Conservation (phyloP, 345 rosid species). For the Iberis pinnata region DNA sequence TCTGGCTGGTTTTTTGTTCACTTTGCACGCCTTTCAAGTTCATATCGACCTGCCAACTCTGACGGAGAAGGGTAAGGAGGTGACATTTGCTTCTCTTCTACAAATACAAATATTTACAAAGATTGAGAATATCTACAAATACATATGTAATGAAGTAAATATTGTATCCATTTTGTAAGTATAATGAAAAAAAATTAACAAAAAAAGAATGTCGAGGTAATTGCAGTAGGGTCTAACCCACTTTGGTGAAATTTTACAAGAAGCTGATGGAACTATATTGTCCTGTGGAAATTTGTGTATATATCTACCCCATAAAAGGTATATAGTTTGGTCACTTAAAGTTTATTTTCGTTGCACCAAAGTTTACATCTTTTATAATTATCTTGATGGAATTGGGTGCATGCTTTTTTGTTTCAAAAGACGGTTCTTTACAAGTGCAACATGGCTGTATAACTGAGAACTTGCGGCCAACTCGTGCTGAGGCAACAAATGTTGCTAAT, state of each 20-base stretch:
- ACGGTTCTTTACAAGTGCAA: slow-evolving; percentile 85
- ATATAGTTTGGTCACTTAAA: slow-evolving; percentile 19
- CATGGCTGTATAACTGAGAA: slow-evolving; percentile 96
- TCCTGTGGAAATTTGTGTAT: slow-evolving; percentile 97
- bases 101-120: slow-evolving; percentile 83
- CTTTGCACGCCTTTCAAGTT: slow-evolving; percentile 81
- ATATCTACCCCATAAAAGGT: slow-evolving; percentile 99
- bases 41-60: slow-evolving; percentile 84
- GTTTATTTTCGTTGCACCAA: too few relatives aligned
- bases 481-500: slow-evolving; percentile 98
- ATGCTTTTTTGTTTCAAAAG: slow-evolving; percentile 95
- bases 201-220: slow-evolving; percentile 85
- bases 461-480: slow-evolving; percentile 98
- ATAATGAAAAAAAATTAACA: too few relatives aligned
- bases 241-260: slow-evolving; percentile 96
- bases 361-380: background rate
- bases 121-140: too few relatives aligned
- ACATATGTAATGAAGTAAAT: too few relatives aligned
- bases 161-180: too few relatives aligned
- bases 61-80: slow-evolving; percentile 86
- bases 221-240: slow-evolving; percentile 71
- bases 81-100: slow-evolving; percentile 16
- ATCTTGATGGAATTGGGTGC: slow-evolving; percentile 9
- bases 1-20: slow-evolving; percentile 78
- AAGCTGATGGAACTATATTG: slow-evolving; percentile 96